Evolutionary conservation across 352 stramenopile species (phyloP).

Genomic region (Phytopythium mirpurense): DNA sequence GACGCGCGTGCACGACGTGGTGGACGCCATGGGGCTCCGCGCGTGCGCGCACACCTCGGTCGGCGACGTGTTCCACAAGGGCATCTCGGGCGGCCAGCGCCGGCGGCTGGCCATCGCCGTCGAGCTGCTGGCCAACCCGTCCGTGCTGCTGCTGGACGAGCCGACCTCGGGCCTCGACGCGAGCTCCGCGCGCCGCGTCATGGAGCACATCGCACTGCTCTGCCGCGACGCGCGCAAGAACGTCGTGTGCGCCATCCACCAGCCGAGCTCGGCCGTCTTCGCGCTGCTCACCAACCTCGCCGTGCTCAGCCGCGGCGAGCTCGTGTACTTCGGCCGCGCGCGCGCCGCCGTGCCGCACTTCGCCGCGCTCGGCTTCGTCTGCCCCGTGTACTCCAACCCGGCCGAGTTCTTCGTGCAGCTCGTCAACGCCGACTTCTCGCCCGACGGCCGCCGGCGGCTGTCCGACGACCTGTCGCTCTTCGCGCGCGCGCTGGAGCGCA

Average conservation of each 20-base stretch:
- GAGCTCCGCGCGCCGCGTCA: constrained; percentile 84
- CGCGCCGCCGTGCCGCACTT: constrained; percentile 45
- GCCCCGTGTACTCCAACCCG: constrained; percentile 61
- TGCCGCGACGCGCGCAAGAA: constrained; percentile 52
- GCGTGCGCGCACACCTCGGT: constrained; percentile 54
- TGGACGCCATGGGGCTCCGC: constrained; percentile 65
- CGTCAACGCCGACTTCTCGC: constrained; percentile 41
- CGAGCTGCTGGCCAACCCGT: constrained; percentile 92
- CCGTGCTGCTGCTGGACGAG: constrained; percentile 94
- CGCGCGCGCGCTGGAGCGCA: constrained; percentile 21
- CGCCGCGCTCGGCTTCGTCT: constrained; percentile 38
- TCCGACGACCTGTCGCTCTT: constrained; percentile 24
- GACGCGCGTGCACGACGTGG: constrained; percentile 54
- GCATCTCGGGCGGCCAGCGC: constrained; percentile 83
- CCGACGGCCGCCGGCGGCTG: constrained; percentile 10
- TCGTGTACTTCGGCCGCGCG: constrained; percentile 87
- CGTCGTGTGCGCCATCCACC: constrained; percentile 81
- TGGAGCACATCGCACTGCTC: constrained; percentile 58
- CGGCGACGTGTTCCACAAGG: constrained; percentile 83
- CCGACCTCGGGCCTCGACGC: constrained; percentile 91
- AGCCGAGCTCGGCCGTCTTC: constrained; percentile 74
- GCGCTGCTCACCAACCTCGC: constrained; percentile 64
- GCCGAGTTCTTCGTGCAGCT: constrained; percentile 53
- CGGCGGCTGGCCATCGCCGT: constrained; percentile 92
- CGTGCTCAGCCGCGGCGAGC: constrained; percentile 64